phyloP scores from a whole-genome alignment of 1,139 yeast genomes.

The Magnusiomyces magnusii region DNA sequence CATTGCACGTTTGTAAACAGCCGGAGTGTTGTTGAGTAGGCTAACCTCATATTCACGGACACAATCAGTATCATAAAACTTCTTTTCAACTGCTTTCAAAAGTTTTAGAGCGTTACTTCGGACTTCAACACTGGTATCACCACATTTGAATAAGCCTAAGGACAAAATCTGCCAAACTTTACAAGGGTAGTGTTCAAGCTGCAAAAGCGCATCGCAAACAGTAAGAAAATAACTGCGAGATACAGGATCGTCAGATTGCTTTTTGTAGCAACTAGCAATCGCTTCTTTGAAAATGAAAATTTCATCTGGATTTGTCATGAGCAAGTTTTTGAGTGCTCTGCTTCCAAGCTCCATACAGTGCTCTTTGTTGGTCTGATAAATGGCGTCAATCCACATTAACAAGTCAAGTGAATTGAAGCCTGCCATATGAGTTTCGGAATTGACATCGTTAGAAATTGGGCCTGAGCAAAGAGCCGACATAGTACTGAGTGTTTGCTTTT shows the following conservation, averaged over 20 bases:
- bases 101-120: slow-evolving; percentile 57
- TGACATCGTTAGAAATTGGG: slow-evolving; percentile 30
- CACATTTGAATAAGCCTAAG: slow-evolving; percentile 59
- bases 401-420: slow-evolving; percentile 66
- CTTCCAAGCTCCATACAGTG: slow-evolving; percentile 58
- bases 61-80: slow-evolving; percentile 42
- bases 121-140: slow-evolving; percentile 53
- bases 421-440: slow-evolving; percentile 29
- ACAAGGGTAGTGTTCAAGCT: slow-evolving; percentile 39
- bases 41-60: slow-evolving; percentile 50
- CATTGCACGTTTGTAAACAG: slow-evolving; percentile 70
- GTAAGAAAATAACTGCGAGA: slow-evolving; percentile 63
- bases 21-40: slow-evolving; percentile 57
- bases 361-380: slow-evolving; percentile 54
- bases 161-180: slow-evolving; percentile 54
- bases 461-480: slow-evolving; percentile 73
- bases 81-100: slow-evolving; percentile 48
- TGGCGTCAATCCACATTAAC: slow-evolving; percentile 69
- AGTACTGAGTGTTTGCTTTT: slow-evolving; percentile 65
- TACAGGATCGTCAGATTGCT: slow-evolving; percentile 37
- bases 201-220: slow-evolving; percentile 53
- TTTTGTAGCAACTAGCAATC: slow-evolving; percentile 57
- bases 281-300: slow-evolving; percentile 55
- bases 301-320: slow-evolving; percentile 52
- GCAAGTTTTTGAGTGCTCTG: slow-evolving; percentile 61